Percentiles rank a stretch among this genome's conserved stretches.
Conservation (phyloP, 1,284 basidiomycete species). For the Sporisorium scitamineum region DNA sequence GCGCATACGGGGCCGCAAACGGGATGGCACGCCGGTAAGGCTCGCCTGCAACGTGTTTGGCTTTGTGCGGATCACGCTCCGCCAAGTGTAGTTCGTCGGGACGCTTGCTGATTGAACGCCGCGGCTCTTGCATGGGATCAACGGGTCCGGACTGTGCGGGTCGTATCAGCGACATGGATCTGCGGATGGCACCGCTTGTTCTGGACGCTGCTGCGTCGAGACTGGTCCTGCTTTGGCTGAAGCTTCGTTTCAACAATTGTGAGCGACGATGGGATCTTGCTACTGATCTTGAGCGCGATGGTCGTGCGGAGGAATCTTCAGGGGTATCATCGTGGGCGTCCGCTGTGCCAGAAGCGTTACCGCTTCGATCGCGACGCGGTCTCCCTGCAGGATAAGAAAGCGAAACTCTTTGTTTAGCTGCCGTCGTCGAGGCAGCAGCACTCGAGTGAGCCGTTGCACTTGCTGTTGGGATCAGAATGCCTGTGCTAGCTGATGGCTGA, state of each 20-base stretch:
- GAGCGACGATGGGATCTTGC: conserved; percentile 27
- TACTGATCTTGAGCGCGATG: conserved; percentile 9
- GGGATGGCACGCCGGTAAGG: conserved; percentile 30
- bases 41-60: not conserved
- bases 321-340: not conserved
- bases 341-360: conserved; percentile 10
- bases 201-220: conserved; percentile 14
- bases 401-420: conserved; percentile 14
- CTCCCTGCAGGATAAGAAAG: conserved; percentile 24
- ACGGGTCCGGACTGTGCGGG: conserved; percentile 17
- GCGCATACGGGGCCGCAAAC: conserved; percentile 47
- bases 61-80: conserved; percentile 36
- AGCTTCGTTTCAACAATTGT: conserved; percentile 14
- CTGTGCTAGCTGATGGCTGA: conserved; percentile 7
- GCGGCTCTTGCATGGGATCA: conserved; percentile 49
- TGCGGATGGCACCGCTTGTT: conserved; percentile 19
- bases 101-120: conserved; percentile 46
- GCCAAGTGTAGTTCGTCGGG: conserved; percentile 31
- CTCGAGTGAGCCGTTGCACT: not conserved
- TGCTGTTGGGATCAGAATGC: conserved; percentile 1
- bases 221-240: conserved; percentile 14
- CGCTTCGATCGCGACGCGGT: conserved; percentile 17
- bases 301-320: not conserved
- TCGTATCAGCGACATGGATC: conserved; percentile 20
- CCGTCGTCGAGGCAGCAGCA: not conserved